phyloP scores from a whole-genome alignment of 78 protist genomes.

The Tieghemostelium lacteum region DNA sequence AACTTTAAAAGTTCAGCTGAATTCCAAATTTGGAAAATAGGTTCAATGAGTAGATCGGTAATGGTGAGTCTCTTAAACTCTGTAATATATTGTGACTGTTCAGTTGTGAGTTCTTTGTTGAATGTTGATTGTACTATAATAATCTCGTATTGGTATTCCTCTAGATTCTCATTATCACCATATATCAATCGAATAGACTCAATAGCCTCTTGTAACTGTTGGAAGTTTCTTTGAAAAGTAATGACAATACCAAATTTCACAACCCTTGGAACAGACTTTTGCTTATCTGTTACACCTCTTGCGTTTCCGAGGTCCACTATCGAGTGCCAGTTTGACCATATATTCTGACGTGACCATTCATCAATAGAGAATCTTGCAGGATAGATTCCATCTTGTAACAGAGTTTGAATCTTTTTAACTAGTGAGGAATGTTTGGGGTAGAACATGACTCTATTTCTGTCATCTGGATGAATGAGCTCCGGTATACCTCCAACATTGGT shows the following conservation, averaged over 20 bases:
- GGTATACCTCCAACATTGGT: slow-evolving; percentile 70
- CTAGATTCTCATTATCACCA: not conserved
- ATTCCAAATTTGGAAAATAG: slow-evolving; percentile 60
- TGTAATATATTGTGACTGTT: not conserved
- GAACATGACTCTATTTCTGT: slow-evolving; percentile 15
- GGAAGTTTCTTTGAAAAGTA: not conserved
- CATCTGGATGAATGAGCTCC: slow-evolving; percentile 48
- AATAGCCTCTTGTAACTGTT: not conserved
- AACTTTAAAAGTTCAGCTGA: not conserved
- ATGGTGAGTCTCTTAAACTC: not conserved
- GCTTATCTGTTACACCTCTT: no score
- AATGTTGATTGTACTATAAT: not conserved
- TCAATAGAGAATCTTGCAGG: slow-evolving; percentile 41
- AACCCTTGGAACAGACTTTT: not conserved
- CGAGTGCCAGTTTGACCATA: slow-evolving; percentile 75
- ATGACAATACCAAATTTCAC: not conserved
- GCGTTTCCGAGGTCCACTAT: not conserved
- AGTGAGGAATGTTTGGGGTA: slow-evolving; percentile 19
- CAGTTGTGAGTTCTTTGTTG: not conserved
- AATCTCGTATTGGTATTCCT: not conserved
- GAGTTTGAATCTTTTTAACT: not conserved
- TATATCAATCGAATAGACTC: not conserved
- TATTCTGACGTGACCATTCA: slow-evolving; percentile 42
- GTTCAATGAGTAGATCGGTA: not conserved
- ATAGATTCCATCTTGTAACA: slow-evolving; percentile 14